Evolutionary conservation across 169 alveolate species (phyloP).

Genomic region (Babesia ovata): DNA sequence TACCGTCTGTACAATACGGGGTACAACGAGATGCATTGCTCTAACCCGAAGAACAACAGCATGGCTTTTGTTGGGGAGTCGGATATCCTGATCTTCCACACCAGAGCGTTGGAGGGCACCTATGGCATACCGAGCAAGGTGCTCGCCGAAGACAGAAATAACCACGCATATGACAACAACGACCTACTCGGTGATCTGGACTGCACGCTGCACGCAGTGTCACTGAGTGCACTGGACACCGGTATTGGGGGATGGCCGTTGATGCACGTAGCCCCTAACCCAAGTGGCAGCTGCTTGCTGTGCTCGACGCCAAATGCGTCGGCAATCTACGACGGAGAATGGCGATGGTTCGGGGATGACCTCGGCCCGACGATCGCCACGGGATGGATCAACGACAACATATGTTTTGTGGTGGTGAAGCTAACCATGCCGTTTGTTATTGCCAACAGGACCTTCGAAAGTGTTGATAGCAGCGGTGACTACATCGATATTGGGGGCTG

Average conservation of each 20-base stretch:
- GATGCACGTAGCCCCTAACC: slow-evolving; percentile 7
- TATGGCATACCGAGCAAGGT: slow-evolving; percentile 6
- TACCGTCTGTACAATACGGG: slow-evolving; percentile 12
- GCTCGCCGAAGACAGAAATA: slow-evolving; percentile 14
- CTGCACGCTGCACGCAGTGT: slow-evolving; percentile 16
- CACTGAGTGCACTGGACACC: slow-evolving; percentile 1
- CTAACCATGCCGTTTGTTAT: neutral
- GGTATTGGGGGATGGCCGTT: slow-evolving; percentile 28
- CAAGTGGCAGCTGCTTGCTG: slow-evolving; percentile 2
- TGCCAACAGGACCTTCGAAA: slow-evolving; percentile 1
- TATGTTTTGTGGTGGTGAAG: slow-evolving; percentile 14
- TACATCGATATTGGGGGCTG: neutral
- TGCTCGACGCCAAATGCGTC: neutral
- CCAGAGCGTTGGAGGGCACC: slow-evolving; percentile 22
- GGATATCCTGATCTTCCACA: slow-evolving; percentile 8
- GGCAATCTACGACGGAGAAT: neutral
- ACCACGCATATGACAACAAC: slow-evolving; percentile 32
- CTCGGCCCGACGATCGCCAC: slow-evolving; percentile 2
- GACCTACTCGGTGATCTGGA: slow-evolving; percentile 30
- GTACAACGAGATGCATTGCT: slow-evolving; percentile 4
- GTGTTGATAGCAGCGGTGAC: neutral
- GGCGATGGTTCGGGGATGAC: slow-evolving; percentile 27
- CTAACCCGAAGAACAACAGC: slow-evolving; percentile 8
- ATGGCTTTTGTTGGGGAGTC: slow-evolving; percentile 14
- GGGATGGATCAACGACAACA: slow-evolving; percentile 24